Evolutionary conservation across 768 basidiomycete species (phyloP), one percentile per base, ranked within the genome.

Genomic region (Panaeolus cyanescens): DNA sequence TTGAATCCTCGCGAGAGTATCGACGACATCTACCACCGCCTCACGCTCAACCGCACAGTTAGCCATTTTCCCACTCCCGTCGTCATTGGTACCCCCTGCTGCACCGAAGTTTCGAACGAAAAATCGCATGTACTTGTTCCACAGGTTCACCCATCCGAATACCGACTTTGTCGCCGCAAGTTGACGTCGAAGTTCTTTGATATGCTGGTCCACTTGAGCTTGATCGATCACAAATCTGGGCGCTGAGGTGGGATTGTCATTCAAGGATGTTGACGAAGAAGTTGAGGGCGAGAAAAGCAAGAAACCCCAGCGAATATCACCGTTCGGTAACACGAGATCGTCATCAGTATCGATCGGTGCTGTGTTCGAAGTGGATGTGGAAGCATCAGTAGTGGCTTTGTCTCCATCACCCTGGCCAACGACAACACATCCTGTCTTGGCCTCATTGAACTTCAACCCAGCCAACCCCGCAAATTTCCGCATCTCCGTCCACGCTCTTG

Each of bases 391-490:
- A 19, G 20, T 45, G 4, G 42, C 4, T 25, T 8, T 13, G 22
- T 19, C 42, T 3, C 22, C 42, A 28, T n/a, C 9, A 40, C 42
- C 20, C 22, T n/a, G n/a, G 1, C 77, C 76, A 10, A 80, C 70
- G 59, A 71, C 74, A 7, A 73, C 75, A 5, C 77, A 74, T 5
- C 80, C 81, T 2, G 79, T 81, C 65, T 82, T 82, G 30, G 70
- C 65, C 50, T 68, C 60, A 59, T 82, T 80, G 67, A 82, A 78
- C 30, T 66, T 75, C 55, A 82, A 65, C 5, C 80, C 79, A 9
- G 75, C 75, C 30, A 82, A 68, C 8, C 68, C 56, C 4, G 78
- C 79, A 55, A 76, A 83, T n/a, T 63, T 60, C 17, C 76, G 72
- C 76, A 82, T 79, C 66, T 75, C 79, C 37, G 63, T 67, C 80